These are phyloP conservation scores for Irpex rosettiformis DNA, from an alignment of 1,284 basidiomycete genomes.

Conservation along the genomic window DNA sequence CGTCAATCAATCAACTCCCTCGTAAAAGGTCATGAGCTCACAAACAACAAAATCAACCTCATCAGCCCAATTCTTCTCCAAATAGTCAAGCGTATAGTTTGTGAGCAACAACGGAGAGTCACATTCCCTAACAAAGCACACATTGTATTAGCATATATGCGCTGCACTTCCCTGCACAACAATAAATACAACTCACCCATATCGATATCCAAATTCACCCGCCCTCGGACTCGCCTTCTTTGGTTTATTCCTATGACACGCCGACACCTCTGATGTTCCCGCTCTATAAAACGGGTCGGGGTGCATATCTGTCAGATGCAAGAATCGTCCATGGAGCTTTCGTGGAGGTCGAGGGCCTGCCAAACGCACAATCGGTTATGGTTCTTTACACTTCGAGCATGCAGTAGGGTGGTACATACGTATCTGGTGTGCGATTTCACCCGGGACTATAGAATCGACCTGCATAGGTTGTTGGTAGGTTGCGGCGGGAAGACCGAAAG, in stretches of 20 bases:
- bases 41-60: constrained; percentile 92
- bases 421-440: background rate
- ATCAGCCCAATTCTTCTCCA: constrained; percentile 76
- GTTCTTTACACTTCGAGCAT: too few relatives aligned
- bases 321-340: constrained; percentile 68
- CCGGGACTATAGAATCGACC: background rate
- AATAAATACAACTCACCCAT: constrained; percentile 46
- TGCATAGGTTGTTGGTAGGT: background rate
- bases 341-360: constrained; percentile 23
- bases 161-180: background rate
- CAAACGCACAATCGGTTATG: too few relatives aligned
- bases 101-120: constrained; percentile 81
- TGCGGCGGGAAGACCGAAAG: constrained; percentile 2
- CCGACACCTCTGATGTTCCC: constrained; percentile 46
- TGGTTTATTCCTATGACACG: constrained; percentile 64
- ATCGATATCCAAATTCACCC: constrained; percentile 59
- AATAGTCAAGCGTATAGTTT: constrained; percentile 79
- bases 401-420: too few relatives aligned
- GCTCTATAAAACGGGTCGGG: constrained; percentile 64
- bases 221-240: constrained; percentile 51
- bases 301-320: constrained; percentile 81
- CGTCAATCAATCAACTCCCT: constrained; percentile 15
- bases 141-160: background rate
- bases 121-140: constrained; percentile 59
- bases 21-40: too few relatives aligned